Evolutionary conservation across 257 asterid genomes (phyloP).

Genomic region (Nicotiana otophora): DNA sequence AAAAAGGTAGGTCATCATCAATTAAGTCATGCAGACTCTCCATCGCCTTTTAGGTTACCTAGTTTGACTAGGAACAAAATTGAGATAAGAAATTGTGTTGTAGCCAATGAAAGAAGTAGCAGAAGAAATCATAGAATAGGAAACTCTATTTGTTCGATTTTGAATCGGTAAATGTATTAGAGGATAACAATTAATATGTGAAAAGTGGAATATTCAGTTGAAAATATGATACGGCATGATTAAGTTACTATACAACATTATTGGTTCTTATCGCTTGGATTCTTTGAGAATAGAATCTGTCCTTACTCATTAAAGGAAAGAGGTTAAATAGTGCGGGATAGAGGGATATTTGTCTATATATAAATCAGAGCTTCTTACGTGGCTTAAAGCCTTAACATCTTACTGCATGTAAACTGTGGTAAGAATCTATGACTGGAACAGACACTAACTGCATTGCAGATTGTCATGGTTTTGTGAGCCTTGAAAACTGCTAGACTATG

Average conservation of each 20-base stretch:
- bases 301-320: neutral
- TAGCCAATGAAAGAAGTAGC: neutral
- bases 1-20: slow-evolving; percentile 37
- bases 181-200: neutral
- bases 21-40: neutral
- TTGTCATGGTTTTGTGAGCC: neutral
- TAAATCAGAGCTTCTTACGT: neutral
- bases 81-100: neutral
- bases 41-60: neutral
- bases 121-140: neutral
- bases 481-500: neutral
- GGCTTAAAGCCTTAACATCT: neutral
- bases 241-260: neutral
- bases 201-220: neutral
- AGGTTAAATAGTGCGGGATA: neutral
- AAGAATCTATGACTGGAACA: neutral
- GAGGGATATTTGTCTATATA: neutral
- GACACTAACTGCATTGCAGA: neutral
- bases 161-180: neutral
- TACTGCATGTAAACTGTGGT: neutral
- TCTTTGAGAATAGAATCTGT: neutral
- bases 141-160: neutral
- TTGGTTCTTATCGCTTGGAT: neutral
- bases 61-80: neutral
- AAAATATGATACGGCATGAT: neutral